Conservation (phyloP, 2,329 filamentous ascomycete species). For the Xylariaceae sp. region DNA sequence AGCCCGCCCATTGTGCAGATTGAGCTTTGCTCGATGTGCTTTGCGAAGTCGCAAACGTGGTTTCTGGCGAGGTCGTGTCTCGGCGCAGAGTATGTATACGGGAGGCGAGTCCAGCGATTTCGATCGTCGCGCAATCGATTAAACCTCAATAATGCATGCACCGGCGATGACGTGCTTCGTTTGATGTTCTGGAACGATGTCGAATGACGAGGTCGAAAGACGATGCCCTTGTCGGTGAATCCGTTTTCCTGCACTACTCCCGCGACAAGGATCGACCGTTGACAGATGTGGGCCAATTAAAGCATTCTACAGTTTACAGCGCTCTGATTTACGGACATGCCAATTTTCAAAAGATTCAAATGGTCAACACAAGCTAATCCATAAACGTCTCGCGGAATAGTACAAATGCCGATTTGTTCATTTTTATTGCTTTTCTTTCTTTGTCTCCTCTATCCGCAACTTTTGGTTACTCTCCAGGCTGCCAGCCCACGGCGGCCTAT, state of each 20-base stretch:
- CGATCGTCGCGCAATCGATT: too few species aligned
- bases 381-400: too few species aligned
- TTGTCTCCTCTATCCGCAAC: conserved; percentile 35
- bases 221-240: conserved; percentile 2
- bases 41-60: too few species aligned
- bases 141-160: too few species aligned
- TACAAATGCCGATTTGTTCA: not conserved
- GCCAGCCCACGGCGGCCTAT: conserved; percentile 59
- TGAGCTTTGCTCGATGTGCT: not conserved
- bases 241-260: conserved; percentile 8
- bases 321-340: not conserved
- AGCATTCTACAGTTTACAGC: conserved; percentile 7
- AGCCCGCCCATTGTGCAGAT: conserved; percentile 66
- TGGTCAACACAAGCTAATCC: too few species aligned
- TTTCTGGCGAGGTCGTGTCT: too few species aligned
- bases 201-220: conserved; percentile 4
- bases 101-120: too few species aligned
- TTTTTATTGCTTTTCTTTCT: conserved; percentile 4
- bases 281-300: not conserved
- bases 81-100: too few species aligned
- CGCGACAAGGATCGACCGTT: conserved; percentile 1
- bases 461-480: conserved; percentile 63
- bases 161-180: too few species aligned
- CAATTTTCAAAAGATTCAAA: not conserved
- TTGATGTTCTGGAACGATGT: not conserved